A percentile compares a stretch with the other conserved stretches of the same genome.
Evolutionary conservation across 306 rosid species (phyloP).

Genomic region (Casuarina cunninghamiana): DNA sequence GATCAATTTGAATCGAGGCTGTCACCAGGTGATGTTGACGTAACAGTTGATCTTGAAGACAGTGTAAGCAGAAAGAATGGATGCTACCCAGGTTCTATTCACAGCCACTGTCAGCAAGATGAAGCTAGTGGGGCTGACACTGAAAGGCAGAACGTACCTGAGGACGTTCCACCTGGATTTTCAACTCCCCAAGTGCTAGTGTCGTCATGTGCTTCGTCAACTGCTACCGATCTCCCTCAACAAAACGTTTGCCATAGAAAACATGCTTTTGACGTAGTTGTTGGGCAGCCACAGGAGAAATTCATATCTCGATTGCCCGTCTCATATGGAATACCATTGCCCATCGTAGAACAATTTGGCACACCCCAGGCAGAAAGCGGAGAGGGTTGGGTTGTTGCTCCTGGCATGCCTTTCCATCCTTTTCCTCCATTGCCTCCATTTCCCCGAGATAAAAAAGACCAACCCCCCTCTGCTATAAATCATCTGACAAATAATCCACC

Average conservation of each 20-base stretch:
- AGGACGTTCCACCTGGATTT: conserved; percentile 95
- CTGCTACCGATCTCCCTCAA: conserved; percentile 31
- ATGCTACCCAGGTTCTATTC: conserved; percentile 21
- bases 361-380: conserved; percentile 51
- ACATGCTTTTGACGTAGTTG: conserved; percentile 36
- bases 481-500: conserved; percentile 33
- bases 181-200: conserved; percentile 52
- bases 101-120: conserved; percentile 27
- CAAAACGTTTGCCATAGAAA: conserved; percentile 35
- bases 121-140: conserved; percentile 34
- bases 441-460: conserved; percentile 50
- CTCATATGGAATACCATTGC: conserved; percentile 81
- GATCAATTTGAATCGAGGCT: conserved; percentile 30
- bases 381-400: conserved; percentile 74
- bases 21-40: conserved; percentile 21
- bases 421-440: conserved; percentile 87
- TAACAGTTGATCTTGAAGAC: conserved; percentile 5
- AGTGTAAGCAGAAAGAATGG: conserved; percentile 20
- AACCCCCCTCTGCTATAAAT: conserved; percentile 35
- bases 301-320: conserved; percentile 70
- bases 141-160: conserved; percentile 47
- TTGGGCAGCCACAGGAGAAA: conserved; percentile 76
- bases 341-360: conserved; percentile 63
- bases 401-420: conserved; percentile 85
- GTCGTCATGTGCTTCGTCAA: conserved; percentile 39